phyloP scores from a whole-genome alignment of 306 rosid species.

The Parietaria judaica region DNA sequence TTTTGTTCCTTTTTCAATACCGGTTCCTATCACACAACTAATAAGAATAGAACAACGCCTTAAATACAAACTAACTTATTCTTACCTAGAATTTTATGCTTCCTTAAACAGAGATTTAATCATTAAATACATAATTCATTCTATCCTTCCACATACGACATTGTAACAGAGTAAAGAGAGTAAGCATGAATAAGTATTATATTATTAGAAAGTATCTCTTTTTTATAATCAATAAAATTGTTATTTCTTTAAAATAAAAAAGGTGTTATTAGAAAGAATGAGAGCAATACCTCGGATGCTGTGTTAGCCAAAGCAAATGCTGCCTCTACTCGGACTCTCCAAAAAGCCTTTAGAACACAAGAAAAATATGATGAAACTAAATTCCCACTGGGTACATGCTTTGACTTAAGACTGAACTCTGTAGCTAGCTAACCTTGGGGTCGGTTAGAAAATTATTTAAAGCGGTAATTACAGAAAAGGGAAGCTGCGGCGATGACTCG shows the following conservation, averaged over 20 bases:
- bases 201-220: no score
- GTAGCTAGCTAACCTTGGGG: slow-evolving; percentile 58
- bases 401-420: slow-evolving; percentile 8
- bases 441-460: slow-evolving; percentile 76
- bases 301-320: slow-evolving; percentile 90
- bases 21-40: no score
- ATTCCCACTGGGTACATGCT: slow-evolving; percentile 5
- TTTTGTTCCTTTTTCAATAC: no score
- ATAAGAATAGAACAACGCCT: no score
- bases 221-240: no score
- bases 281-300: slow-evolving; percentile 76
- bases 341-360: slow-evolving; percentile 55
- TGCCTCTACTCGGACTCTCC: slow-evolving; percentile 94
- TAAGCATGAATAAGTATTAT: no score
- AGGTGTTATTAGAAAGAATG: slow-evolving; percentile 9
- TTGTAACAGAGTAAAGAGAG: no score
- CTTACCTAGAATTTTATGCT: no score
- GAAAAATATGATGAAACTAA: slow-evolving; percentile 22
- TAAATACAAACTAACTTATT: no score
- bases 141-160: no score
- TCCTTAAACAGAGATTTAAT: no score
- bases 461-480: slow-evolving; percentile 83
- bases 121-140: no score
- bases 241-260: not conserved
- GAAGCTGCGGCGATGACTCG: slow-evolving; percentile 65